Evolutionary conservation across 2,329 filamentous ascomycete species (phyloP).

Genomic region (Aureobasidium namibiae): DNA sequence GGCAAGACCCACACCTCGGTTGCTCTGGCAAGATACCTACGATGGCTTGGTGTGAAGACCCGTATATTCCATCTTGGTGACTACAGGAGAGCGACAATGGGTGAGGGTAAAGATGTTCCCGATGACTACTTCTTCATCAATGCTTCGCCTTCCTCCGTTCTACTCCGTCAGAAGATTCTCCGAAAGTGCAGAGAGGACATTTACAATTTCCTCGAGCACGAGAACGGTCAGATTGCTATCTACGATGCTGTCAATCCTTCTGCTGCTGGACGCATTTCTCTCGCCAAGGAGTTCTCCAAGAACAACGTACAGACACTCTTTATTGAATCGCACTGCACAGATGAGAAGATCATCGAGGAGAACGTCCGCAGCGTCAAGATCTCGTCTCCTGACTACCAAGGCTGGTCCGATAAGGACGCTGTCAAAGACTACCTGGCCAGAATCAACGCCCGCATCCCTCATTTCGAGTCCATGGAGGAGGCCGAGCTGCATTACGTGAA

Average conservation of each 20-base stretch:
- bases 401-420: conserved; percentile 86
- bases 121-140: conserved; percentile 98
- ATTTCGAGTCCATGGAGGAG: conserved; percentile 96
- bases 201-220: conserved; percentile 89
- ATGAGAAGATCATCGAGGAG: conserved; percentile 87
- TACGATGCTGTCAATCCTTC: conserved; percentile 97
- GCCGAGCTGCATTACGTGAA: conserved; percentile 93
- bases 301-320: conserved; percentile 94
- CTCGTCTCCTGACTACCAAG: conserved; percentile 90
- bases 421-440: conserved; percentile 84
- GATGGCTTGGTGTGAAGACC: conserved; percentile 97
- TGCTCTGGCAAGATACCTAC: conserved; percentile 84
- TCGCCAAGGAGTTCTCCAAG: conserved; percentile 96
- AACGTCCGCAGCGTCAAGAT: conserved; percentile 98
- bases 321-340: conserved; percentile 91
- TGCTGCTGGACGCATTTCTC: conserved; percentile 66
- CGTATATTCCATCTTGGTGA: conserved; percentile 96
- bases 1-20: conserved; percentile 99
- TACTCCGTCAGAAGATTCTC: conserved; percentile 90
- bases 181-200: conserved; percentile 98
- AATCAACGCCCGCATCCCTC: conserved; percentile 86
- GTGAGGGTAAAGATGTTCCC: conserved; percentile 73
- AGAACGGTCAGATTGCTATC: conserved; percentile 96
- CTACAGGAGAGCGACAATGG: conserved; percentile 86
- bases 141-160: conserved; percentile 83